phyloP scores from a whole-genome alignment of 345 rosid genomes.

The Dipteronia dyeriana region DNA sequence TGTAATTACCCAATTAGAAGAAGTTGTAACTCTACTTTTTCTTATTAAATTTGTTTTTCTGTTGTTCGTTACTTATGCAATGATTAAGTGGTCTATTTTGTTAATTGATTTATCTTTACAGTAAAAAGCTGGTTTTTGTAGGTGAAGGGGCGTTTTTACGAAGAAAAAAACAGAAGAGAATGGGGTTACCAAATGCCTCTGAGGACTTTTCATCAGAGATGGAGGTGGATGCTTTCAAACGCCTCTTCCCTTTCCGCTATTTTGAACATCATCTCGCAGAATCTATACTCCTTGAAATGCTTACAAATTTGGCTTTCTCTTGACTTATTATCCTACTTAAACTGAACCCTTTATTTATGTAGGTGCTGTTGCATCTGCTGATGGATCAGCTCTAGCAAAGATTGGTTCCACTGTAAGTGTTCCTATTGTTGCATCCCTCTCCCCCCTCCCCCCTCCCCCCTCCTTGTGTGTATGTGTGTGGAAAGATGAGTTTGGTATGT shows the following conservation, averaged over 20 bases:
- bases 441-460: too few relatives aligned
- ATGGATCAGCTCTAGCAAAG: constrained; percentile 91
- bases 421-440: background rate
- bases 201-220: constrained; percentile 81
- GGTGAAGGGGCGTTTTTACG: background rate
- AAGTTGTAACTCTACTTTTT: background rate
- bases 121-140: background rate
- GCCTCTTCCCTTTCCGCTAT: constrained; percentile 81
- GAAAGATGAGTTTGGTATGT: background rate
- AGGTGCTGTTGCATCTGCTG: constrained; percentile 91
- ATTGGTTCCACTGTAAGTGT: constrained; percentile 85
- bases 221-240: constrained; percentile 85
- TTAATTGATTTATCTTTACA: background rate
- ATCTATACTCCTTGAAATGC: constrained; percentile 71
- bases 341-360: constrained; percentile 12
- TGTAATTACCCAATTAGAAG: background rate
- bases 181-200: constrained; percentile 56
- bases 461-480: too few relatives aligned
- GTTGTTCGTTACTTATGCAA: background rate
- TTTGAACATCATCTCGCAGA: constrained; percentile 76
- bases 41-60: background rate
- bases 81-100: background rate
- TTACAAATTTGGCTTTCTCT: background rate
- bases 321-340: constrained; percentile 1
- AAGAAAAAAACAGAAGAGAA: constrained; percentile 10